Evolutionary conservation across 2,329 filamentous ascomycete genomes (phyloP), one percentile per base, ranked within the genome.

Genomic region (Fusarium albidum): DNA sequence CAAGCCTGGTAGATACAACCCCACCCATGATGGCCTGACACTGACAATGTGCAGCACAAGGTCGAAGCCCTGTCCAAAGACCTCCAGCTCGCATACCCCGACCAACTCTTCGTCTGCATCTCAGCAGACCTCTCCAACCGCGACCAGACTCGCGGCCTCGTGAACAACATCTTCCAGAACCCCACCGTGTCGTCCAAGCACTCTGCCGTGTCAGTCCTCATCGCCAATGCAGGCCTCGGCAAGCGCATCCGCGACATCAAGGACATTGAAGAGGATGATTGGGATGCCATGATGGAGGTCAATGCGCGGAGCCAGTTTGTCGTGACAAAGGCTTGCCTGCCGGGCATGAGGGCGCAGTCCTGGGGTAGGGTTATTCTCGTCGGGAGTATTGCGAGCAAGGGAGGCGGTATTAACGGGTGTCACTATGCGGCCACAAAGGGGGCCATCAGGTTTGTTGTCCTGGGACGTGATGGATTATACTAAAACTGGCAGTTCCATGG

Each of bases 381-480:
- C 3, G 70, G 71, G 8, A 73, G 70, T 40, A 73, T 73, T 17
- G 69, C 71, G 11, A 65, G 69, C 34, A 57, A 63, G 14, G 71
- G 71, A 2, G 69, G 71, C 0, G 71, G 71, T 0, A 65, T 73
- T 12, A 73, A 73, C 17, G 71, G 71, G 4, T 73, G 71, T 3
- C 71, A 72, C 13, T 73, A 73, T n/a, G 69, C 70, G 4, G 69
- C 71, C 5, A 67, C 70, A 3, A 73, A 73, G 43, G 69, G 71
- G 12, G 69, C 70, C 13, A 45, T 70, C 3, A 61, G 52, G 61
- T 66, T 28, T 28, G 41, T 27, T n/a, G n/a, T 17, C 3, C 6
- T 9, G 11, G 9, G 7, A 2, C 17, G 8, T 3, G 10, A 25
- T 25, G 10, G 35, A 48, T 25, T 18, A 45, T 12, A 25, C 53